Base-by-base conservation (phyloP, 345 rosid species). In the Salix exigua region DNA sequence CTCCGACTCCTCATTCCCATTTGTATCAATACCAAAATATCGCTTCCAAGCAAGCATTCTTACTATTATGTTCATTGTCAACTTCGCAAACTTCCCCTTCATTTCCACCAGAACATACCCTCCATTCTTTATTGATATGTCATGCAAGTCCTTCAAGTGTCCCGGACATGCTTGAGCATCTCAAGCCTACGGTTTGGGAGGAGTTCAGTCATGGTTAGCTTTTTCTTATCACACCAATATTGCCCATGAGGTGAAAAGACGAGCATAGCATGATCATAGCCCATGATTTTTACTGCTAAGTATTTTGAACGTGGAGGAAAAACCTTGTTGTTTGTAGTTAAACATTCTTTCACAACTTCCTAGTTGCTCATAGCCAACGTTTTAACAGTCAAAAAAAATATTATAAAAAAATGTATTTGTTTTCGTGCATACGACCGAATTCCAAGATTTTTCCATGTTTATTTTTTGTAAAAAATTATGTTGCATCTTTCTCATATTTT, bases 341-440 rank as follows among this genome's bases (percentile, higher is more conserved):
- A 83, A 55, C 88, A 85, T 61, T 85, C 83, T 65, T 74, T 85
- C 33, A 78, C 80, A 30, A 60, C 66, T 71, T 83, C 82, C 80
- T 74, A 76, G 70, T 68, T 64, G 66, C 83, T 83, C 9, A 79
- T 63, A 63, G 83, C 80, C 11, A 79, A 38, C 4, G 69, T 80
- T 71, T 6, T 30, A 30, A 30, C n/a, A n/a, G n/a, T n/a, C n/a
- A n/a, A n/a, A n/a, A n/a, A n/a, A n/a, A n/a, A n/a, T n/a, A n/a
- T n/a, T n/a, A n/a, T n/a, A n/a, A n/a, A n/a, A n/a, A n/a, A n/a
- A n/a, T n/a, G n/a, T n/a, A n/a, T n/a, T n/a, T n/a, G n/a, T n/a
- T n/a, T n/a, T n/a, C n/a, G n/a, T n/a, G n/a, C n/a, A n/a, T n/a
- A n/a, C n/a, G n/a, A n/a, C n/a, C n/a, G n/a, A n/a, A n/a, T n/a